A percentile compares a stretch with the other conserved stretches of the same genome.
Conservation (phyloP, 371 early-diverging fungal species). For the Zychaea mexicana region DNA sequence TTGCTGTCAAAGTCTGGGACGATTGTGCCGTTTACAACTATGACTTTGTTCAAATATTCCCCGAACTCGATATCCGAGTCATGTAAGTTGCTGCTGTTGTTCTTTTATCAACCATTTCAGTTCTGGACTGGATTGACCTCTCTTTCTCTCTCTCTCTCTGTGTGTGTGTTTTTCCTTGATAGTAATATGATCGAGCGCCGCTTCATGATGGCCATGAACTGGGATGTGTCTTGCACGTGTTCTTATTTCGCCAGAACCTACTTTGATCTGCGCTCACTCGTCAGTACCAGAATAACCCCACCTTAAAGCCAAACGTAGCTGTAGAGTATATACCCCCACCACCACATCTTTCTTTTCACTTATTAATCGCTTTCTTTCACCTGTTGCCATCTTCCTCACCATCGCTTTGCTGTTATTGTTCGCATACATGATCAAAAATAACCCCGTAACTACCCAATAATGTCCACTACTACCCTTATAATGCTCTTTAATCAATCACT, state of each 20-base stretch:
- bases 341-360: not conserved
- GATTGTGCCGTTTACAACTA: slow-evolving; percentile 87
- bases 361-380: not conserved
- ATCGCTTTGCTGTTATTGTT: too few species aligned
- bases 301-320: not conserved
- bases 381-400: too few species aligned
- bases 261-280: slow-evolving; percentile 51
- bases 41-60: slow-evolving; percentile 81
- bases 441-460: too few species aligned
- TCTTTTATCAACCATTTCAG: not conserved
- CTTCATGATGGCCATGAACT: slow-evolving; percentile 57
- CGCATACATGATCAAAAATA: too few species aligned
- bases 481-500: too few species aligned
- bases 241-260: slow-evolving; percentile 62
- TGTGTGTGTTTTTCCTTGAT: not conserved
- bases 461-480: too few species aligned
- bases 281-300: slow-evolving; percentile 20
- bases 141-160: too few species aligned
- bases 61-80: slow-evolving; percentile 41
- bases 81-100: slow-evolving; percentile 23
- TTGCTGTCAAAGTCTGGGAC: slow-evolving; percentile 87
- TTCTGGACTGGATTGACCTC: not conserved
- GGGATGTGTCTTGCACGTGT: slow-evolving; percentile 62
- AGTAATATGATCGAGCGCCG: slow-evolving; percentile 56
- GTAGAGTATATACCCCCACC: slow-evolving; percentile 4